Conservation (phyloP, 2,329 filamentous ascomycete genomes). For the Ophiostoma ips region DNA sequence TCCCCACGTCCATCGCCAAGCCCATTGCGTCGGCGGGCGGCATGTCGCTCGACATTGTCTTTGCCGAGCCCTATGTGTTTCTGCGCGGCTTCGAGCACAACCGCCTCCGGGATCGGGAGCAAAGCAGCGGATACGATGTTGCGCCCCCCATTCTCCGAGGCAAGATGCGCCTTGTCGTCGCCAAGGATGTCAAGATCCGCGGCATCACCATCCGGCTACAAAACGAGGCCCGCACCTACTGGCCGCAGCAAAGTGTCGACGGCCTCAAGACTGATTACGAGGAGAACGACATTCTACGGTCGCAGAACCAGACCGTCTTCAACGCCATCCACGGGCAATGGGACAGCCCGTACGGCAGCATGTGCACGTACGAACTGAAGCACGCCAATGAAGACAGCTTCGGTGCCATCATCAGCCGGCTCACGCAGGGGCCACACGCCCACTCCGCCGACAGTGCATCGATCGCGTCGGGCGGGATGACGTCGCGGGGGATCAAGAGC, state of each 20-base stretch:
- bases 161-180: slow-evolving; percentile 65
- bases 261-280: slow-evolving; percentile 61
- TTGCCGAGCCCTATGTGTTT: slow-evolving; percentile 71
- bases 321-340: slow-evolving; percentile 55
- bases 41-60: slow-evolving; percentile 55
- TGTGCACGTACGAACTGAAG: slow-evolving; percentile 42
- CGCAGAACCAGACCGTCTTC: slow-evolving; percentile 85
- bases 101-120: slow-evolving; percentile 37
- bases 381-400: slow-evolving; percentile 21
- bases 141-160: slow-evolving; percentile 71
- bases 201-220: slow-evolving; percentile 75
- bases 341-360: slow-evolving; percentile 49
- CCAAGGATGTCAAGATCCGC: slow-evolving; percentile 88
- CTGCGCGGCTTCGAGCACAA: slow-evolving; percentile 66
- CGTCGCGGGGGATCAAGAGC: not conserved
- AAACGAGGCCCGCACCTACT: slow-evolving; percentile 78
- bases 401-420: not conserved
- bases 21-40: slow-evolving; percentile 69
- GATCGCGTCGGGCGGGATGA: no score
- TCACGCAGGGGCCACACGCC: not conserved
- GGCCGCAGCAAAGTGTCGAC: slow-evolving; percentile 91
- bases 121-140: not conserved
- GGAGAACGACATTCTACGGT: slow-evolving; percentile 75
- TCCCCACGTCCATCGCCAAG: slow-evolving; percentile 29
- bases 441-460: not conserved